Conservation (phyloP, 345 rosid genomes). For the Raphanus raphanistrum region DNA sequence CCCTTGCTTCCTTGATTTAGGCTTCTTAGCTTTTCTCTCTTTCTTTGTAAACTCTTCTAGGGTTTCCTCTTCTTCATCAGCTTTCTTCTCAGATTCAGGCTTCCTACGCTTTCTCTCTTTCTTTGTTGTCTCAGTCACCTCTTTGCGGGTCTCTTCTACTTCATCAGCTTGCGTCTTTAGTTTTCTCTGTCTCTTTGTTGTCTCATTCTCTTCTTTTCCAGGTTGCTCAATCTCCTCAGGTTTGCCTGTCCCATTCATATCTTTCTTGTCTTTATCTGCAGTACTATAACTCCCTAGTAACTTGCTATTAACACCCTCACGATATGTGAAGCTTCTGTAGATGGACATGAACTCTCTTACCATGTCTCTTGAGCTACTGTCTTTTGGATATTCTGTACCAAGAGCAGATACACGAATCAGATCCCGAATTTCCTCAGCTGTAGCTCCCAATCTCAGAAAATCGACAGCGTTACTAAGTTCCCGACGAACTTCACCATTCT, state of each 20-base stretch:
- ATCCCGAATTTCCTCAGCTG: slow-evolving; percentile 50
- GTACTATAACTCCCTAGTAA: slow-evolving; percentile 41
- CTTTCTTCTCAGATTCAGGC: neutral
- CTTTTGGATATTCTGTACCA: slow-evolving; percentile 42
- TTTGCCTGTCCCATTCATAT: slow-evolving; percentile 29
- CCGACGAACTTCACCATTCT: slow-evolving; percentile 36
- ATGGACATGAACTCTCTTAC: slow-evolving; percentile 57
- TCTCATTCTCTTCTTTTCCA: slow-evolving; percentile 26
- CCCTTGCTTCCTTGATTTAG: neutral
- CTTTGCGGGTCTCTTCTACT: slow-evolving; percentile 31
- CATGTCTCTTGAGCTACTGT: slow-evolving; percentile 41
- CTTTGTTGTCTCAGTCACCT: slow-evolving; percentile 24
- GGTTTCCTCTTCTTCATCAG: neutral
- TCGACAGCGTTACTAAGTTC: slow-evolving; percentile 37
- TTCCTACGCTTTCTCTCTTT: slow-evolving; percentile 18
- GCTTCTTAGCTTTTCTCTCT: slow-evolving; percentile 17
- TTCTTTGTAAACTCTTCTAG: slow-evolving; percentile 18
- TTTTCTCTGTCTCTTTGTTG: slow-evolving; percentile 12
- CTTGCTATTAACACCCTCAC: slow-evolving; percentile 42
- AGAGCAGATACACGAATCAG: slow-evolving; percentile 56
- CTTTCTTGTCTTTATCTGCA: slow-evolving; percentile 22
- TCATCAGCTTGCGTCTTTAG: slow-evolving; percentile 11
- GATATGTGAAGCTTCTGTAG: slow-evolving; percentile 61
- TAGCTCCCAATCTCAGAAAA: slow-evolving; percentile 46
- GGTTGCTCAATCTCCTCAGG: slow-evolving; percentile 26